Conservation (phyloP, 148 eudicot genomes). For the Cornus florida region DNA sequence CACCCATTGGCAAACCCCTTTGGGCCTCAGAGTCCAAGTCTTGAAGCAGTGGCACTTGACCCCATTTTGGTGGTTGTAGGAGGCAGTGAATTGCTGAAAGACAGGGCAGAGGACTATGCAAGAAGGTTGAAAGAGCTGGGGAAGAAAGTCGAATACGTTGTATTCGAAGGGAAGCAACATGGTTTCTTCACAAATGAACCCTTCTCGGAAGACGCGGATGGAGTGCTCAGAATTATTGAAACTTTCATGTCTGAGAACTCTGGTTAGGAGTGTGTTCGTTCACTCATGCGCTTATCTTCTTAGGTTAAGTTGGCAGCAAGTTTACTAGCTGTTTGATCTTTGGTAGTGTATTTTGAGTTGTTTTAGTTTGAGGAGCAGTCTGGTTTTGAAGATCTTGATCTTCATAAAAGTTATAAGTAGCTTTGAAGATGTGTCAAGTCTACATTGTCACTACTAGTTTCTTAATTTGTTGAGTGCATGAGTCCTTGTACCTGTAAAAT, state of each 20-base stretch:
- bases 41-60: constrained; percentile 38
- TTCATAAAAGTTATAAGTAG: too few species aligned
- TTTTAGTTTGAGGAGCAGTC: too few species aligned
- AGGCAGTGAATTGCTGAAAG: constrained; percentile 61
- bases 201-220: constrained; percentile 31
- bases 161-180: constrained; percentile 56
- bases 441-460: too few species aligned
- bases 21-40: constrained; percentile 54
- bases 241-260: constrained; percentile 37
- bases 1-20: constrained; percentile 74
- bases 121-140: constrained; percentile 45
- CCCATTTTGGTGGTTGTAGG: constrained; percentile 65
- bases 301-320: too few species aligned
- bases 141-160: constrained; percentile 44
- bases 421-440: too few species aligned
- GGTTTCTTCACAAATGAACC: constrained; percentile 56
- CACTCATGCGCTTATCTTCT: too few species aligned
- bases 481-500: too few species aligned
- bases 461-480: too few species aligned
- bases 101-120: constrained; percentile 57
- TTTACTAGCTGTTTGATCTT: too few species aligned
- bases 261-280: constrained; percentile 4
- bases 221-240: constrained; percentile 26
- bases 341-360: too few species aligned
- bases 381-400: too few species aligned